Evolutionary conservation across 2,329 filamentous ascomycete species (phyloP).

Genomic region (Calcarisporium arbuscula): DNA sequence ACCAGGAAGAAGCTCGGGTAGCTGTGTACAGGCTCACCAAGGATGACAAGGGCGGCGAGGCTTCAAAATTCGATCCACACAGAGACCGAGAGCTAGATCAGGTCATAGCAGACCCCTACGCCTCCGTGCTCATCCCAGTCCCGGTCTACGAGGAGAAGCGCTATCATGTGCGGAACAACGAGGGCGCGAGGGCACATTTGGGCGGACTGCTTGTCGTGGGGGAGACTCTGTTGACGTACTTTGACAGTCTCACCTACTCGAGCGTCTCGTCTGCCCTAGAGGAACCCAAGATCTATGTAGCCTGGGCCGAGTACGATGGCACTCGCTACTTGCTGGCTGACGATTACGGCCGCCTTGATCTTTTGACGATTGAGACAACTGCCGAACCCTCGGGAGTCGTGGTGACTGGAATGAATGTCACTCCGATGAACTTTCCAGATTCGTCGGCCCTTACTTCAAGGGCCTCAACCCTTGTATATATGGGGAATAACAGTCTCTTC

Average conservation of each 20-base stretch:
- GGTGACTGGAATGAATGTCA: slow-evolving; percentile 67
- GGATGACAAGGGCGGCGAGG: slow-evolving; percentile 50
- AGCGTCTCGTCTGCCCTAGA: slow-evolving; percentile 58
- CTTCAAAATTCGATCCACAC: slow-evolving; percentile 47
- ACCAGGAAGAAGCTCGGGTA: slow-evolving; percentile 47
- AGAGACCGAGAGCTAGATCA: slow-evolving; percentile 51
- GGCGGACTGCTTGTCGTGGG: slow-evolving; percentile 71
- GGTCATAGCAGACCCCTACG: slow-evolving; percentile 47
- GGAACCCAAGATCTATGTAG: slow-evolving; percentile 80
- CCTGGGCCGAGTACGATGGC: slow-evolving; percentile 80
- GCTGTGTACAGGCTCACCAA: slow-evolving; percentile 53
- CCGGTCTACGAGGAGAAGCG: slow-evolving; percentile 51
- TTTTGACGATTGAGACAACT: slow-evolving; percentile 70
- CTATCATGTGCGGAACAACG: slow-evolving; percentile 52
- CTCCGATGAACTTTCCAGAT: slow-evolving; percentile 27
- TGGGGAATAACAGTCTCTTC: slow-evolving; percentile 69
- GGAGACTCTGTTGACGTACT: slow-evolving; percentile 77
- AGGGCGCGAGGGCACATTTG: slow-evolving; percentile 47
- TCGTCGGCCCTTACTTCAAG: slow-evolving; percentile 52
- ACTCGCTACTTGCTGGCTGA: slow-evolving; percentile 84
- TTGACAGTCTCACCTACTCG: slow-evolving; percentile 69
- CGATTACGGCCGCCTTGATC: slow-evolving; percentile 78
- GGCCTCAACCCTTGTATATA: slow-evolving; percentile 71
- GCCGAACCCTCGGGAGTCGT: slow-evolving; percentile 58
- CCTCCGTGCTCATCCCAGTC: slow-evolving; percentile 58